A percentile compares a stretch with the other conserved stretches of the same genome.
These are phyloP conservation scores for Ampelocalamus luodianensis DNA, from an alignment of 176 grass and related monocot species.

Conservation along the genomic window DNA sequence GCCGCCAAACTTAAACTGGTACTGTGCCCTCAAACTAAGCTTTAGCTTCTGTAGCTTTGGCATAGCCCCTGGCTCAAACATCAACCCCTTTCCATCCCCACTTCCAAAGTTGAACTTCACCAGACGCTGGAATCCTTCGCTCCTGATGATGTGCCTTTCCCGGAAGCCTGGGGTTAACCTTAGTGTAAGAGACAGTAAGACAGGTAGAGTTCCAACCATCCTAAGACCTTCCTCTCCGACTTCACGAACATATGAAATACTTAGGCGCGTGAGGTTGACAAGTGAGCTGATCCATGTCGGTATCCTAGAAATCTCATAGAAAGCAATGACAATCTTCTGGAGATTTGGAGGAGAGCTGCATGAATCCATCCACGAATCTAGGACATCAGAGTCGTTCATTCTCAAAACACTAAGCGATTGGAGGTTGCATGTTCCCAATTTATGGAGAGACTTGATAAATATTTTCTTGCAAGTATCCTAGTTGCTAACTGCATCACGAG, in stretches of 20 bases:
- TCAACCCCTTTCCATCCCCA: not conserved
- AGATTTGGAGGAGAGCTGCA: not conserved
- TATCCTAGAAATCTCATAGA: not conserved
- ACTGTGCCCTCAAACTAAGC: not conserved
- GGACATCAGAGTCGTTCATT: not conserved
- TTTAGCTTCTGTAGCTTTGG: constrained; percentile 24
- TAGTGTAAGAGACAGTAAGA: not conserved
- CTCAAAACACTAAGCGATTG: not conserved
- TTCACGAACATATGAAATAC: rapidly evolving
- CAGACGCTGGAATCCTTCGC: constrained; percentile 9
- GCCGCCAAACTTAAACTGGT: not conserved
- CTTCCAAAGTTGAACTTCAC: not conserved
- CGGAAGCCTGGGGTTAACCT: too few relatives aligned
- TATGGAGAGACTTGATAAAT: too few relatives aligned
- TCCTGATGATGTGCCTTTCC: not conserved
- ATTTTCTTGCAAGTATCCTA: too few relatives aligned
- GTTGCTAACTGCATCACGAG: too few relatives aligned
- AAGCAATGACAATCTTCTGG: not conserved
- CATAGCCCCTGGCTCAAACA: constrained; percentile 8
- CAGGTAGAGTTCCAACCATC: not conserved
- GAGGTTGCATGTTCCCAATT: not conserved
- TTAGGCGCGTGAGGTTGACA: not conserved
- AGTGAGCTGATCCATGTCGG: not conserved
- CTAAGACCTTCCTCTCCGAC: not conserved
- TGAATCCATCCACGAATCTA: not conserved